These are phyloP conservation scores for Botryotinia narcissicola DNA, from an alignment of 2,329 filamentous ascomycete species.

Conservation along the genomic window DNA sequence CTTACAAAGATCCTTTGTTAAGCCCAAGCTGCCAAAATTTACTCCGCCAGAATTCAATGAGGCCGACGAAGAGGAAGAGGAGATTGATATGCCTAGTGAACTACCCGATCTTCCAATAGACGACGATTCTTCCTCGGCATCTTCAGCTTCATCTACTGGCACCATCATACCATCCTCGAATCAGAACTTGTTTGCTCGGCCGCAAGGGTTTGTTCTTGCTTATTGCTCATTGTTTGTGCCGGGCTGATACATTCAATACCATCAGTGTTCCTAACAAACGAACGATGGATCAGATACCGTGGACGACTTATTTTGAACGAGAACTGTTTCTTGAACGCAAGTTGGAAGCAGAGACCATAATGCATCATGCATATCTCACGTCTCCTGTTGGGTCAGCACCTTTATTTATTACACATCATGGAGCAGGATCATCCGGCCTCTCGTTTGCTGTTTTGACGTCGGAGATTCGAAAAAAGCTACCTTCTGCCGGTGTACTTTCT, in stretches of 20 bases:
- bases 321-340: conserved; percentile 70
- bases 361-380: conserved; percentile 83
- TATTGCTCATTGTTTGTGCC: conserved; percentile 4
- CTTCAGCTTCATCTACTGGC: conserved; percentile 79
- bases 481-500: conserved; percentile 78
- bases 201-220: conserved; percentile 56
- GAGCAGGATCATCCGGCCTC: conserved; percentile 87
- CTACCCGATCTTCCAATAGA: conserved; percentile 45
- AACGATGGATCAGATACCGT: conserved; percentile 48
- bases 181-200: conserved; percentile 70
- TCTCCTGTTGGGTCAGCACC: conserved; percentile 72
- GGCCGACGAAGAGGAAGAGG: conserved; percentile 49
- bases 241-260: conserved; percentile 22
- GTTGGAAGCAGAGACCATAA: conserved; percentile 47
- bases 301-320: conserved; percentile 88
- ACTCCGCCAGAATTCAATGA: conserved; percentile 55
- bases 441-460: conserved; percentile 82
- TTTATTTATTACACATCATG: conserved; percentile 91
- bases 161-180: conserved; percentile 81
- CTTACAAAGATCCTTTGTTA: conserved; percentile 75
- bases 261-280: conserved; percentile 36
- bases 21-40: conserved; percentile 64
- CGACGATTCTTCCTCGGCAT: conserved; percentile 69
- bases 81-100: conserved; percentile 39
- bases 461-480: conserved; percentile 74